These are phyloP conservation scores for Cladosporium sp. DNA, from an alignment of 2,329 filamentous ascomycete species.

Conservation along the genomic window DNA sequence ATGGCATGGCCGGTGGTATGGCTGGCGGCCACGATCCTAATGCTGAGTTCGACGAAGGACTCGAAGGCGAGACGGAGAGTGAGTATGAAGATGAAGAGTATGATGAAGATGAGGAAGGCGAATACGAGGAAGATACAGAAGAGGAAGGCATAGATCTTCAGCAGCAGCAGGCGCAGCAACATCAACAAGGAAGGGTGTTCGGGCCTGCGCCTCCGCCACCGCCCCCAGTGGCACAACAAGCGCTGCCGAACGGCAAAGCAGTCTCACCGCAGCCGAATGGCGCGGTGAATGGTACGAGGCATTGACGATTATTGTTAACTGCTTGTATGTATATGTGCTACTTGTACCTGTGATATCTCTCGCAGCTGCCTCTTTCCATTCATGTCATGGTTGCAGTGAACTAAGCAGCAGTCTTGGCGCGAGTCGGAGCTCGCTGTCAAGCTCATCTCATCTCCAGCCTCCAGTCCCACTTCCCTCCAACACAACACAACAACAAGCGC, in stretches of 20 bases:
- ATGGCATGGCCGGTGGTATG: slow-evolving; percentile 47
- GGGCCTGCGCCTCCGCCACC: slow-evolving; percentile 49
- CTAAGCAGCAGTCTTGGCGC: slow-evolving; percentile 5
- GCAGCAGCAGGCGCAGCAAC: slow-evolving; percentile 5
- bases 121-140: slow-evolving; percentile 62
- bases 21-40: slow-evolving; percentile 16
- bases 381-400: not conserved
- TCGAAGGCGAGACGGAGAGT: slow-evolving; percentile 54
- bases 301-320: slow-evolving; percentile 17
- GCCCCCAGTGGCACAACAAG: slow-evolving; percentile 31
- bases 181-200: slow-evolving; percentile 29
- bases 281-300: slow-evolving; percentile 27
- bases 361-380: not conserved
- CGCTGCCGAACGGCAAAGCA: slow-evolving; percentile 26
- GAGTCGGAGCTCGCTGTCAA: not conserved
- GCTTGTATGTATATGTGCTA: slow-evolving; percentile 8
- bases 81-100: slow-evolving; percentile 62
- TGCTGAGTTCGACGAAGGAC: slow-evolving; percentile 26
- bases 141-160: slow-evolving; percentile 38
- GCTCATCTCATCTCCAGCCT: not conserved
- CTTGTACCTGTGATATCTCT: slow-evolving; percentile 5
- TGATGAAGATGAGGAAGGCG: slow-evolving; percentile 56
- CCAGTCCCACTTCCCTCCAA: slow-evolving; percentile 6
- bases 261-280: slow-evolving; percentile 14
- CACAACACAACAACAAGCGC: slow-evolving; percentile 17